Evolutionary conservation across 108 stramenopile species (phyloP), one percentile per base, ranked within the genome.

Genomic region (Parmales sp.): DNA sequence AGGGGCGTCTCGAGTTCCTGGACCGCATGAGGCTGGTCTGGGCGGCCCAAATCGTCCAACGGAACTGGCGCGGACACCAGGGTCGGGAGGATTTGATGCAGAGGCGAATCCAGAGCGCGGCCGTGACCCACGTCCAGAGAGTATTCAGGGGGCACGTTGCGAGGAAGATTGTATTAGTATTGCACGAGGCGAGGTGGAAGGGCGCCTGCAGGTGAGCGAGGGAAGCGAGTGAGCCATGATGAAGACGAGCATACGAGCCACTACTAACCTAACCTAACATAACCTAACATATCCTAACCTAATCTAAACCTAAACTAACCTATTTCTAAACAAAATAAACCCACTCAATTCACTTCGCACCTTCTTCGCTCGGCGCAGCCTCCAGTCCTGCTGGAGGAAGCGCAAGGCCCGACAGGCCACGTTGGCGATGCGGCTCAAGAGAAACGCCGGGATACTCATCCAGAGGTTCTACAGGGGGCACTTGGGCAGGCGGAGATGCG

Each of bases 11-110:
- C 23, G 64, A 71, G 18, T 88, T 84, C 60, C 64, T 70, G 28
- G 50, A 68, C 65, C 76, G 72, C 34, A 69, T 83, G 73, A 78
- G 79, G 36, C 76, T 75, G 48, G 72, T 86, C 37, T 90, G 89
- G 91, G 91, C 90, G 16, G 88, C 88, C 39, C 74, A 72, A 37
- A 73, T 89, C 22, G 77, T 92, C 50, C 89, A 92, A 69, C 70
- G 85, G 28, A 75, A 75, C 65, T 86, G 81, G 69, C 82, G 91
- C 34, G 91, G 91, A 31, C 78, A 83, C 34, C 51, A 23, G 13
- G 81, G 75, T 13, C 26, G 81, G 9, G 73, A 76, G 39, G 43
- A 51, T 25, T 76, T 73, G 22, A 77, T 74, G 63, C 48, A 66
- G 31, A 78, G 71, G 43, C 46, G 81, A 6, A 60, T 82, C 50